Conservation (phyloP, 2,329 filamentous ascomycete species). For the Metarhizium humberi region DNA sequence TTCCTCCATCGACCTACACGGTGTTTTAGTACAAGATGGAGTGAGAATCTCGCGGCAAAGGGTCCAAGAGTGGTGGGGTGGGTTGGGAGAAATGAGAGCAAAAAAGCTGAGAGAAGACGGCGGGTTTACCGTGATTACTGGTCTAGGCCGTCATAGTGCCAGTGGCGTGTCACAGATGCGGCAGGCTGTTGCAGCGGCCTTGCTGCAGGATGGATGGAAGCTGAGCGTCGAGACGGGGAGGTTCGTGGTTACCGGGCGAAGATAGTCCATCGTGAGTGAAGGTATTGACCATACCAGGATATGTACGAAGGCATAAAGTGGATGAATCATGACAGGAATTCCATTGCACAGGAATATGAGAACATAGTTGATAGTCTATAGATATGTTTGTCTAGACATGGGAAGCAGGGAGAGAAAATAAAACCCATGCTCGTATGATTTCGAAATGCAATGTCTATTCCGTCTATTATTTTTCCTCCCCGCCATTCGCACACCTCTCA, state of each 20-base stretch:
- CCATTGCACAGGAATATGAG: neutral
- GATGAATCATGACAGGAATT: neutral
- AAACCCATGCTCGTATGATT: neutral
- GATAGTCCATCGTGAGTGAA: constrained; percentile 11
- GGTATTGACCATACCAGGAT: neutral
- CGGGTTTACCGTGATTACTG: constrained; percentile 67
- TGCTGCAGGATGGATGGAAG: constrained; percentile 76
- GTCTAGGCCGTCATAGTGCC: constrained; percentile 67
- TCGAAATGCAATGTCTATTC: neutral
- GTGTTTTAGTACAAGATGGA: constrained; percentile 71
- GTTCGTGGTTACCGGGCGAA: constrained; percentile 57
- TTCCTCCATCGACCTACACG: constrained; percentile 67
- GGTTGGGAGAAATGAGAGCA: constrained; percentile 55
- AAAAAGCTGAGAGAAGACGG: constrained; percentile 36
- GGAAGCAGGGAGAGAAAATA: too few relatives aligned
- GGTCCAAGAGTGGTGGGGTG: constrained; percentile 68
- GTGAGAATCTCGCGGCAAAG: constrained; percentile 64
- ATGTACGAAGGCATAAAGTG: neutral
- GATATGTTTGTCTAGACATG: neutral
- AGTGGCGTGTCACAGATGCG: constrained; percentile 69
- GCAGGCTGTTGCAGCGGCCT: constrained; percentile 66
- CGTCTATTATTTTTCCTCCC: neutral
- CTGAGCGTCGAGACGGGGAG: constrained; percentile 63
- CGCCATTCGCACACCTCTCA: neutral
- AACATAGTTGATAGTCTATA: neutral